These are phyloP conservation scores for Mycena latifolia DNA, from an alignment of 768 basidiomycete genomes.

Conservation along the genomic window DNA sequence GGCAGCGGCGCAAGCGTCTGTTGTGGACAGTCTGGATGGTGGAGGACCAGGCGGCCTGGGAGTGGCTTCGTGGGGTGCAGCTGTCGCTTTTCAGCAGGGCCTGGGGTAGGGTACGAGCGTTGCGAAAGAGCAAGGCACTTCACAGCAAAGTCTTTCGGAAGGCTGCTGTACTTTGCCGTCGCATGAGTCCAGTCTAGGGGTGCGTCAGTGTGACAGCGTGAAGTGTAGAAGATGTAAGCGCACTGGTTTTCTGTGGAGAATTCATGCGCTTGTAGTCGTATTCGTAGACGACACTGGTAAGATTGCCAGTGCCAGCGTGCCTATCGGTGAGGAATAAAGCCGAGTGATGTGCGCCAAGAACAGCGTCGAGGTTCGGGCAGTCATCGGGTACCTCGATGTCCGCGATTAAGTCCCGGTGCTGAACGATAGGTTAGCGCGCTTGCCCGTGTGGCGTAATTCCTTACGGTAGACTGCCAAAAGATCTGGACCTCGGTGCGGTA, in stretches of 20 bases:
- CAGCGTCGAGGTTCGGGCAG: background rate
- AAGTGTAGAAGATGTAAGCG: background rate
- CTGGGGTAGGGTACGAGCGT: slow-evolving; percentile 7
- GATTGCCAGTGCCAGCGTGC: background rate
- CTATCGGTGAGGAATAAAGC: background rate
- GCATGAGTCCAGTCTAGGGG: slow-evolving; percentile 10
- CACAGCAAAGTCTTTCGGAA: slow-evolving; percentile 1
- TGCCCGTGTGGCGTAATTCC: too few species aligned
- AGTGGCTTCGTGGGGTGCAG: background rate
- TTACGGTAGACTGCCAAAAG: slow-evolving; percentile 19
- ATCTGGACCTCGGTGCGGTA: background rate
- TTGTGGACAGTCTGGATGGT: slow-evolving; percentile 7
- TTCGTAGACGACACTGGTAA: slow-evolving; percentile 1
- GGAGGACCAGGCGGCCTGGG: slow-evolving; percentile 12
- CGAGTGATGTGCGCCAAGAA: slow-evolving; percentile 27
- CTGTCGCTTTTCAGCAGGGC: background rate
- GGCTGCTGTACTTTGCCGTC: background rate
- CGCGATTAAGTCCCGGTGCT: slow-evolving; percentile 19
- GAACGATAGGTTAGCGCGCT: background rate
- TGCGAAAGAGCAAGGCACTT: background rate
- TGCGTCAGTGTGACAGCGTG: too few species aligned
- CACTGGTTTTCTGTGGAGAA: slow-evolving; percentile 12
- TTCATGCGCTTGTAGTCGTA: slow-evolving; percentile 18
- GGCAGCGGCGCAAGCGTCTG: background rate
- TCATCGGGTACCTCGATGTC: slow-evolving; percentile 6